Evolutionary conservation across 345 rosid genomes (phyloP), one percentile per base, ranked within the genome.

Genomic region (Erysimum cheiranthoides): DNA sequence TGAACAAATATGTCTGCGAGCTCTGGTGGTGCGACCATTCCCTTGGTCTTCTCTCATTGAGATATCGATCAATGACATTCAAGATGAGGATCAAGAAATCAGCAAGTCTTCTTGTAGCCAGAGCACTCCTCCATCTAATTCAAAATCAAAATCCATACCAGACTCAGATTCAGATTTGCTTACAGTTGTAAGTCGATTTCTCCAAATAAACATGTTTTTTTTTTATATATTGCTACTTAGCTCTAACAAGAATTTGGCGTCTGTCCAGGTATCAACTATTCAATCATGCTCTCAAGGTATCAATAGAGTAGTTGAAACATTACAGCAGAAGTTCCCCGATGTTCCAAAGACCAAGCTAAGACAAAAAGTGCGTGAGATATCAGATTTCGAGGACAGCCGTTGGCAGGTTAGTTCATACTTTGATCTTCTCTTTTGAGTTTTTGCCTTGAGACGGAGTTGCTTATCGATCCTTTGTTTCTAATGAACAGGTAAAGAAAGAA

Each of bases 351-450:
- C 90, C 71, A 94, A 83, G 30, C 67, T 95, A 39, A 85, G 77
- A 84, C 88, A 62, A 59, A 89, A 84, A 87, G 96, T 95, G 43
- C 94, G 92, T 18, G 98, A 95, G 81, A 81, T 95, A 75, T 88
- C 98, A 30, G 87, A 91, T 43, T 95, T 84, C 52, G 87, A 81
- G 49, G 93, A 90, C 68, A 89, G 87, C 61, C 90, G 77, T 42
- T 90, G 99, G 99, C 96, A 92, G 99, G 98, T 95, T 83, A 56
- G 92, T 78, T 58, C 39, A 9, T 63, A 28, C 4, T 53, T 63
- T 14, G 54, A 47, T 66, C 46, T 45, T 43, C 66, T 62, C 6
- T 18, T 70, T 39, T 6, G 6, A 6, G 17, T 51, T 34, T 57
- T 51, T 17, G 17, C 8, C 12, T 21, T 51, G 27, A 58, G 47